Evolutionary conservation across 306 rosid genomes (phyloP).

Genomic region (Casuarina glauca): DNA sequence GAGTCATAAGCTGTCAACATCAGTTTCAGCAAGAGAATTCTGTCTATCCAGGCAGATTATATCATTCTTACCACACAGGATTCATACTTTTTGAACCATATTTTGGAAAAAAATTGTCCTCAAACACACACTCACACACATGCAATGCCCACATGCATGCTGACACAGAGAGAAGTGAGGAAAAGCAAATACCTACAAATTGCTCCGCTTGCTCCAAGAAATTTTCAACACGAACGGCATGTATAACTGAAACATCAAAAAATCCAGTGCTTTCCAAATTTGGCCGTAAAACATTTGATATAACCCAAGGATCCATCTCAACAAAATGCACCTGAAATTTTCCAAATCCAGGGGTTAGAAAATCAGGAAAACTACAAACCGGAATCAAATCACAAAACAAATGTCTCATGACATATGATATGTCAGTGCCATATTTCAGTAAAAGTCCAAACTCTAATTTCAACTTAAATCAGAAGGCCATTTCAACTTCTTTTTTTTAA

Average conservation of each 20-base stretch:
- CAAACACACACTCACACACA: background rate
- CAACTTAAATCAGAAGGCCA: conserved; percentile 4
- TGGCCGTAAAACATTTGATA: conserved; percentile 78
- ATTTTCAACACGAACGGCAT: conserved; percentile 72
- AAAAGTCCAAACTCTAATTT: background rate
- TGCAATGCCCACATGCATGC: background rate
- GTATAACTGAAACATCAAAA: conserved; percentile 78
- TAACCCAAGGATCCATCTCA: conserved; percentile 99
- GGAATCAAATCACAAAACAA: background rate
- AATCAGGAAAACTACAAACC: background rate
- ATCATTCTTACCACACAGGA: background rate
- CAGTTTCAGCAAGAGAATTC: background rate
- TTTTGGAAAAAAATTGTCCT: background rate
- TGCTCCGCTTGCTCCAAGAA: conserved; percentile 76
- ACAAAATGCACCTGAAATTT: conserved; percentile 81
- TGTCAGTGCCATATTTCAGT: background rate
- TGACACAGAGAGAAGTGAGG: background rate
- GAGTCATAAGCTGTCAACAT: background rate
- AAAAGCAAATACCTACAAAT: conserved; percentile 58
- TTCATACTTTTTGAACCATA: background rate
- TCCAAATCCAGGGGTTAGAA: conserved; percentile 17
- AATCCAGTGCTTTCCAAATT: conserved; percentile 86
- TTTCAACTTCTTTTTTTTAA: background rate
- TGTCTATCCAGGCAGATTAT: background rate
- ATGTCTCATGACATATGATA: background rate